Evolutionary conservation across 2,329 filamentous ascomycete genomes (phyloP), one percentile per base, ranked within the genome.

Genomic region (Fusarium oxysporum): DNA sequence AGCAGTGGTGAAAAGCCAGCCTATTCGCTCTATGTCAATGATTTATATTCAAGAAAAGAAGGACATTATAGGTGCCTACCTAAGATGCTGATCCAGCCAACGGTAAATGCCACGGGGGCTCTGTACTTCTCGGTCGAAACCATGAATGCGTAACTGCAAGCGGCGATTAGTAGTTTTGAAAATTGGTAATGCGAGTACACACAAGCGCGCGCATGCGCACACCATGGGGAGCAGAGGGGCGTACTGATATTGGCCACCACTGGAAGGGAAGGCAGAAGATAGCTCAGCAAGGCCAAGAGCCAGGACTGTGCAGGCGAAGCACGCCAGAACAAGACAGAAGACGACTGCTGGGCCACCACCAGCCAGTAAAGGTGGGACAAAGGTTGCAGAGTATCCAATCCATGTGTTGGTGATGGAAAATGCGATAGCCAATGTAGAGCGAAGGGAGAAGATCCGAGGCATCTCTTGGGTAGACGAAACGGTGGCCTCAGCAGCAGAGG

Each of bases 281-380:
- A 62, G 33, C 23, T 62, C 59, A 17, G 59, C 59, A 44, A 62
- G 41, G 35, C 59, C 59, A n/a, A 44, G 14, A 32, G 59, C 59
- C 21, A 62, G 45, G 14, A 62, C 40, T 21, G 32, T 38, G 41
- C 59, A 62, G 13, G 59, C 59, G 23, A 56, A 10, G 23, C 38
- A 53, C 14, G 59, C 59, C 6, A 62, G 10, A 12, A 62, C 19
- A n/a, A 62, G 33, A 33, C 25, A 45, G 38, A 40, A 40, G 21
- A 40, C 21, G 16, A 9, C 38, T 40, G 16, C 38, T 40, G 38
- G 38, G 11, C 38, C 38, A 21, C 38, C 38, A 13, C 38, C 38
- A 17, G 38, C 38, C 7, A 21, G 16, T 17, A 40, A 21, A 40
- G 38, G 38, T 21, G 16, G 38, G 16, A 17, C 16, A 40, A 40